Base-by-base conservation (phyloP, 306 rosid species). In the Geum urbanum region DNA sequence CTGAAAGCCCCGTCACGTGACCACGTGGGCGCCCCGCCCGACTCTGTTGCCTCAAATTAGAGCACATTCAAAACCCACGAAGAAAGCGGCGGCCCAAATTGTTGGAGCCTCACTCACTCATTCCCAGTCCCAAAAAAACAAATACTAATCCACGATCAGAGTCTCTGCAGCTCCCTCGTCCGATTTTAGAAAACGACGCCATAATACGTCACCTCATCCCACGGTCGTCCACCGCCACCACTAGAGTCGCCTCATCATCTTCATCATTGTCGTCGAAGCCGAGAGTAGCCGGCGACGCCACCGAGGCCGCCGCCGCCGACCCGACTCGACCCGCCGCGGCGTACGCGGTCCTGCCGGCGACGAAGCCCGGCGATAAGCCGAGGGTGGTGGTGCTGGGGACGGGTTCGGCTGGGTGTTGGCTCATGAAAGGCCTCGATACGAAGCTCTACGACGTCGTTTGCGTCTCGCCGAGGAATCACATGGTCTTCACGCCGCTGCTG, bases 391-490 rank as follows among this genome's bases (percentile, higher is more conserved):
- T 94, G 4, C 58, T 94, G 69, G 97, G 99, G 0, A 15, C 99
- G 1, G 99, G 99, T 5, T 94, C 97, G 99, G 99, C 97, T 0
- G 99, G 97, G 8, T 87, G 96, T 72, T 73, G 99, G 60, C 74
- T 91, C 32, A 84, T 94, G 97, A 94, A 94, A 57, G 96, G 84
- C 0, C 50, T 94, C 68, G 95, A 94, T 66, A 77, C 99, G 9
- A 13, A 54, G 40, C 49, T 67, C 43, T 94, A 91, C 74, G 99
- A 94, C 76, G 79, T 94, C 67, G 96, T 91, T 41, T 94, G 99
- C 49, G 96, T 94, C n/a, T 91, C 99, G 7, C 99, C 97, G 46
- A 84, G 99, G 48, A 94, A 94, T 39, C 99, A 94, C 71, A 94
- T 94, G 99, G 99, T 94, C 3, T 91, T 94, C 77, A 94, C 99